A percentile compares a stretch with the other conserved stretches of the same genome.
Conservation (phyloP, 805 yeast genomes). For the Candida takata region DNA sequence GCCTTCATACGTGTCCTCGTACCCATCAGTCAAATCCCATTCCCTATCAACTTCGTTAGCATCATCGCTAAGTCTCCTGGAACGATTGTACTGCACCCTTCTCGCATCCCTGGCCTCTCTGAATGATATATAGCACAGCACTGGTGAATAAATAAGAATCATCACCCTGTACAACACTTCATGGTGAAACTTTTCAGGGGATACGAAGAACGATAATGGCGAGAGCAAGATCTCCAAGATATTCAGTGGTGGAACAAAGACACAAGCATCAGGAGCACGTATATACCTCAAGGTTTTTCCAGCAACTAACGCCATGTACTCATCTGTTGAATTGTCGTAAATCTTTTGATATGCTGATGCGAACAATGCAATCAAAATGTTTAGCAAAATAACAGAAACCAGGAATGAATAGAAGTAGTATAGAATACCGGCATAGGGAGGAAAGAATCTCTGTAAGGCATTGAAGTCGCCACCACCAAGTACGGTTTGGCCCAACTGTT, state of each 20-base stretch:
- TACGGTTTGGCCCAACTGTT: constrained; percentile 63
- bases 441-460: constrained; percentile 64
- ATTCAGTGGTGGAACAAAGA: constrained; percentile 82
- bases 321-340: constrained; percentile 76
- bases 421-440: constrained; percentile 78
- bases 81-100: constrained; percentile 64
- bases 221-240: constrained; percentile 53
- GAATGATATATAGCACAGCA: constrained; percentile 50
- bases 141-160: constrained; percentile 63
- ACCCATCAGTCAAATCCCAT: constrained; percentile 83
- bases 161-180: constrained; percentile 48
- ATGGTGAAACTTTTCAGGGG: constrained; percentile 24
- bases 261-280: constrained; percentile 82
- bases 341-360: constrained; percentile 79
- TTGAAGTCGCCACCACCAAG: constrained; percentile 69
- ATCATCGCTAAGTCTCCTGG: constrained; percentile 61
- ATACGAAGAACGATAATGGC: constrained; percentile 38
- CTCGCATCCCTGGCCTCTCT: constrained; percentile 63
- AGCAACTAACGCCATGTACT: constrained; percentile 77
- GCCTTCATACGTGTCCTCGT: constrained; percentile 29
- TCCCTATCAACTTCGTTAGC: constrained; percentile 71
- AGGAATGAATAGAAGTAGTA: constrained; percentile 75
- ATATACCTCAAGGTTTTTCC: constrained; percentile 77
- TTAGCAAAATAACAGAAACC: constrained; percentile 67
- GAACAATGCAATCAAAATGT: constrained; percentile 77